Evolutionary conservation across 331 rosid genomes (phyloP).

Genomic region (Malus hybrid): DNA sequence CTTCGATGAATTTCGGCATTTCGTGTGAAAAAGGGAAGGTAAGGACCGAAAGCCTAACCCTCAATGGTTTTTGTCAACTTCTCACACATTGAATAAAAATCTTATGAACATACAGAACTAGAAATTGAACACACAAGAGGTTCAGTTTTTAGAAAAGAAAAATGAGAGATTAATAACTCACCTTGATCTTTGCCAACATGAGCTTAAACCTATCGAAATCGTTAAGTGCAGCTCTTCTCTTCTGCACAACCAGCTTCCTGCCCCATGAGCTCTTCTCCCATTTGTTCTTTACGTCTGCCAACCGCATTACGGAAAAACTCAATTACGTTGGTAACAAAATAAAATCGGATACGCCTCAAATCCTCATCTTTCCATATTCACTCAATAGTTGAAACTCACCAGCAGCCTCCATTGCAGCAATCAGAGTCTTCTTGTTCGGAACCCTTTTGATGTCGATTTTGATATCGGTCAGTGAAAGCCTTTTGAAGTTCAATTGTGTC

Average conservation of each 20-base stretch:
- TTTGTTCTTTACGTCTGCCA: constrained; percentile 47
- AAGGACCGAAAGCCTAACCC: not conserved
- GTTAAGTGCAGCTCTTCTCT: constrained; percentile 42
- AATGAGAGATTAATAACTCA: not conserved
- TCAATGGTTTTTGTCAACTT: not conserved
- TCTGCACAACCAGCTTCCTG: constrained; percentile 47
- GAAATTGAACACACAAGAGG: not conserved
- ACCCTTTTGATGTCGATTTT: constrained; percentile 5
- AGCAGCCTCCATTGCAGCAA: constrained; percentile 43
- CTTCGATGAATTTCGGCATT: not conserved
- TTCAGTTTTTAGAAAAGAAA: not conserved
- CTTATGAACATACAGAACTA: not conserved
- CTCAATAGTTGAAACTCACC: constrained; percentile 13
- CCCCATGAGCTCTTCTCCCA: constrained; percentile 69
- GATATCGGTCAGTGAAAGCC: constrained; percentile 52
- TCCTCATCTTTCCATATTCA: not conserved
- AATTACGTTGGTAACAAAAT: not conserved
- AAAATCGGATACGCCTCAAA: not conserved
- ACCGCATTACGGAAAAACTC: not conserved
- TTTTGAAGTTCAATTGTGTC: constrained; percentile 44
- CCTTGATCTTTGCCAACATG: constrained; percentile 36
- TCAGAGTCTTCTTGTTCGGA: constrained; percentile 43
- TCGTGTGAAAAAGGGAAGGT: not conserved
- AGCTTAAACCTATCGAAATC: constrained; percentile 42
- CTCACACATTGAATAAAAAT: not conserved